phyloP scores from a whole-genome alignment of 2,329 filamentous ascomycete species.

The Neonectria hederae region DNA sequence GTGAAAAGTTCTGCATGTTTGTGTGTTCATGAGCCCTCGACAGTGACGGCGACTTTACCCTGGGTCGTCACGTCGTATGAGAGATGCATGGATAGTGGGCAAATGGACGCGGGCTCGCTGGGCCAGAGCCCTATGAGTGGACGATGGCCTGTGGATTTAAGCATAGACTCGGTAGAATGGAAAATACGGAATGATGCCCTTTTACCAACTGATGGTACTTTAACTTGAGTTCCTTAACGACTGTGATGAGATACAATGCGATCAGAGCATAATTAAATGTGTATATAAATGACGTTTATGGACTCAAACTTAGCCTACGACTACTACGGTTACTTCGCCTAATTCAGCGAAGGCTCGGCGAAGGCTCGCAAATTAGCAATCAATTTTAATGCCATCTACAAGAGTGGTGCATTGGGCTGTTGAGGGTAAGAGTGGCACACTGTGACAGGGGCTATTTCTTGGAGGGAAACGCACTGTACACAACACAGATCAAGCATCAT shows the following conservation, averaged over 20 bases:
- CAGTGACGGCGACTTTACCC: constrained; percentile 37
- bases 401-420: too few relatives aligned
- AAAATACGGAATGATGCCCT: constrained; percentile 45
- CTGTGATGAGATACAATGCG: background rate
- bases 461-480: too few relatives aligned
- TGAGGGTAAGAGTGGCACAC: too few relatives aligned
- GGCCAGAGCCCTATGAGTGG: constrained; percentile 38
- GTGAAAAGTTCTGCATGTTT: constrained; percentile 49
- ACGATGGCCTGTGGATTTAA: constrained; percentile 45
- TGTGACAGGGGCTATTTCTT: too few relatives aligned
- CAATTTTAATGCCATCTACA: too few relatives aligned
- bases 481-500: too few relatives aligned
- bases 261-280: too few relatives aligned
- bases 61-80: constrained; percentile 43
- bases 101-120: constrained; percentile 35
- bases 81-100: constrained; percentile 37
- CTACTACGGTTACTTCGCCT: too few relatives aligned
- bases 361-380: too few relatives aligned
- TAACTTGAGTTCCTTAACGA: background rate
- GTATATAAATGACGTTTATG: too few relatives aligned
- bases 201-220: constrained; percentile 32
- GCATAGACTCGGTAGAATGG: constrained; percentile 52
- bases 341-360: too few relatives aligned
- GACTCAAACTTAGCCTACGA: too few relatives aligned
- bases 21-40: constrained; percentile 41